A percentile compares a stretch with the other conserved stretches of the same genome.
phyloP scores from a whole-genome alignment of 345 rosid genomes.

The Aquilaria malaccensis region DNA sequence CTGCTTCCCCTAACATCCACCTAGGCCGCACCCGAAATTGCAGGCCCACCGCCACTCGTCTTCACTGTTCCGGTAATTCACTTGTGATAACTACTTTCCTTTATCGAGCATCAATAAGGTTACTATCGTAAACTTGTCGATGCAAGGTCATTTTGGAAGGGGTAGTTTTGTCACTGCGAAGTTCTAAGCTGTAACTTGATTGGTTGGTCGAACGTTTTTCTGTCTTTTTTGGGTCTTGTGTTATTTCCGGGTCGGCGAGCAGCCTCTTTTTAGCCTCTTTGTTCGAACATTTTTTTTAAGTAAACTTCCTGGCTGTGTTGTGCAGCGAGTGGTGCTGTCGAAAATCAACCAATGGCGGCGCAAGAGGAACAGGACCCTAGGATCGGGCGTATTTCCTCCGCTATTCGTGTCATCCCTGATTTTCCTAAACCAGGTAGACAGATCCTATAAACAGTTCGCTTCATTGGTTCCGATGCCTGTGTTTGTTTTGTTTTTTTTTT shows the following conservation, averaged over 20 bases:
- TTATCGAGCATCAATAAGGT: not conserved
- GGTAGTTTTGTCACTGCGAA: not conserved
- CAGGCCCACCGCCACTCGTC: constrained; percentile 9
- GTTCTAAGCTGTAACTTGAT: not conserved
- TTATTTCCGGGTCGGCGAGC: not conserved
- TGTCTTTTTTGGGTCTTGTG: not conserved
- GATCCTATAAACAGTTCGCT: not conserved
- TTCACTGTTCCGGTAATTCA: constrained; percentile 6
- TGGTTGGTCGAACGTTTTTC: not conserved
- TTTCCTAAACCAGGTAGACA: constrained; percentile 80
- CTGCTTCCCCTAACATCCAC: constrained; percentile 4
- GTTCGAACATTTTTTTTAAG: constrained; percentile 1
- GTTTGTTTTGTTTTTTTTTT: not conserved
- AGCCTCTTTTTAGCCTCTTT: constrained; percentile 1
- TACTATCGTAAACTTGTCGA: constrained; percentile 6
- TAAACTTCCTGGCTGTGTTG: constrained; percentile 8
- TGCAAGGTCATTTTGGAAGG: constrained; percentile 1
- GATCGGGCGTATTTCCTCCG: constrained; percentile 48
- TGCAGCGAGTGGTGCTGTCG: constrained; percentile 24
- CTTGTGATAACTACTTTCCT: too few relatives aligned
- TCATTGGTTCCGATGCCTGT: not conserved
- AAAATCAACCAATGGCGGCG: constrained; percentile 36
- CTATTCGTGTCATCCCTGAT: constrained; percentile 82
- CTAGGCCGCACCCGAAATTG: constrained; percentile 1
- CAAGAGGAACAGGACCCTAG: constrained; percentile 52